These are phyloP conservation scores for Stipa capillata DNA, from an alignment of 176 grass and related monocot genomes.

Conservation along the genomic window DNA sequence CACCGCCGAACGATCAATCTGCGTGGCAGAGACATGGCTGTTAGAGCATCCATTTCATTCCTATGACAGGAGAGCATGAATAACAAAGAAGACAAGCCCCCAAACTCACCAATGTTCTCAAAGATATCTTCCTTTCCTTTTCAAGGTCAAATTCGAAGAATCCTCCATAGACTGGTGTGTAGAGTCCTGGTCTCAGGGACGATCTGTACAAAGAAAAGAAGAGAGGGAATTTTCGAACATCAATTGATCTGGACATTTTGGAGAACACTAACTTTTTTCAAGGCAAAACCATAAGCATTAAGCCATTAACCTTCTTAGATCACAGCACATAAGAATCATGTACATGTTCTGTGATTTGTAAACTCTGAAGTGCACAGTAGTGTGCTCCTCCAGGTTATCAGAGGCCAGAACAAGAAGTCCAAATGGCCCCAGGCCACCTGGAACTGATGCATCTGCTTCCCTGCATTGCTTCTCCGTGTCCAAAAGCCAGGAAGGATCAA, in stretches of 20 bases:
- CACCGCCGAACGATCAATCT: conserved; percentile 80
- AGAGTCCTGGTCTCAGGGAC: conserved; percentile 46
- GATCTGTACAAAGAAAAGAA: conserved; percentile 23
- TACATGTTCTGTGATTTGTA: conserved; percentile 41
- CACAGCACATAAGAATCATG: conserved; percentile 55
- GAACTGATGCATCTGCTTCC: conserved; percentile 29
- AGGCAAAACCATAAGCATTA: background rate
- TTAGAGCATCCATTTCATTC: background rate
- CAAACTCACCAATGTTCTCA: conserved; percentile 59
- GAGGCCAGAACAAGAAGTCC: conserved; percentile 62
- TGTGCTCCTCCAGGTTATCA: conserved; percentile 46
- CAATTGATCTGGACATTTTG: background rate
- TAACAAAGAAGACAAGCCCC: too few species aligned
- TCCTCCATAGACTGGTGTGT: conserved; percentile 54
- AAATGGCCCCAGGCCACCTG: conserved; percentile 54
- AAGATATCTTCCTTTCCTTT: conserved; percentile 43
- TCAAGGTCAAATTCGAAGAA: conserved; percentile 58
- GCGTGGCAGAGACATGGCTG: background rate
- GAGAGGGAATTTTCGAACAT: background rate
- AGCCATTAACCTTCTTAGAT: conserved; percentile 53
- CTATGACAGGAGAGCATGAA: background rate
- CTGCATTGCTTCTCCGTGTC: conserved; percentile 47
- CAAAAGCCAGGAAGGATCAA: conserved; percentile 51
- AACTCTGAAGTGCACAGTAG: conserved; percentile 54
- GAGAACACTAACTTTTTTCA: too few species aligned